Percentiles rank a stretch among this genome's conserved stretches.
These are phyloP conservation scores for Physcia stellaris DNA, from an alignment of 495 filamentous ascomycete genomes.

Conservation along the genomic window DNA sequence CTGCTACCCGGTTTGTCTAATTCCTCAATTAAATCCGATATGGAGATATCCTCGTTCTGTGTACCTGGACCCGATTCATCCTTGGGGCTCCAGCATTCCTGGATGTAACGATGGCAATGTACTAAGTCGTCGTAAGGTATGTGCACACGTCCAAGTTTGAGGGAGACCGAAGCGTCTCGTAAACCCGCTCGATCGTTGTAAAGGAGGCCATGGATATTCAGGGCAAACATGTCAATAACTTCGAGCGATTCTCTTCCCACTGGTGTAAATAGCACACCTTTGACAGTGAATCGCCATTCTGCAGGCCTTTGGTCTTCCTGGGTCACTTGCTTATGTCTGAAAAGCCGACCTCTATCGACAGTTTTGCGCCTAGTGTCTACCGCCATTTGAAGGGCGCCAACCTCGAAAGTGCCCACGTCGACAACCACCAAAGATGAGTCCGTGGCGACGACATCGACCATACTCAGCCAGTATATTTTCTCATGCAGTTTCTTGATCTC, in stretches of 20 bases:
- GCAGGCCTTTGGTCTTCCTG: conserved; percentile 65
- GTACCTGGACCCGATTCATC: conserved; percentile 25
- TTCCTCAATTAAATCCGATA: conserved; percentile 69
- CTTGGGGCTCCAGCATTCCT: conserved; percentile 22
- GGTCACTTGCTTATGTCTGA: conserved; percentile 63
- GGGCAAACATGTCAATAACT: conserved; percentile 70
- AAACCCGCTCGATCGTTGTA: conserved; percentile 79
- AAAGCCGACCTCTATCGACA: conserved; percentile 80
- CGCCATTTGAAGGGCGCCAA: conserved; percentile 70
- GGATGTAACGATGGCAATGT: conserved; percentile 40
- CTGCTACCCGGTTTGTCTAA: conserved; percentile 56
- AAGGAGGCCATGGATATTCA: conserved; percentile 88
- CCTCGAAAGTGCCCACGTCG: conserved; percentile 70
- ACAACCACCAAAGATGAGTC: conserved; percentile 60
- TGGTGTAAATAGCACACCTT: conserved; percentile 76
- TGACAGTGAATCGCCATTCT: conserved; percentile 82
- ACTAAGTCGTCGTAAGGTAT: conserved; percentile 79
- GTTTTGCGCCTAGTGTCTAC: conserved; percentile 86
- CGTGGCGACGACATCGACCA: conserved; percentile 81
- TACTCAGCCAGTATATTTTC: conserved; percentile 72
- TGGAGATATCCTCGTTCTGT: conserved; percentile 42
- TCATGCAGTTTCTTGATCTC: conserved; percentile 73
- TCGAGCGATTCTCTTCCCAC: conserved; percentile 79
- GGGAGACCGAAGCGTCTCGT: conserved; percentile 72
- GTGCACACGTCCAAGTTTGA: conserved; percentile 83